Evolutionary conservation across 345 rosid species (phyloP).

Genomic region (Populus deltoides): DNA sequence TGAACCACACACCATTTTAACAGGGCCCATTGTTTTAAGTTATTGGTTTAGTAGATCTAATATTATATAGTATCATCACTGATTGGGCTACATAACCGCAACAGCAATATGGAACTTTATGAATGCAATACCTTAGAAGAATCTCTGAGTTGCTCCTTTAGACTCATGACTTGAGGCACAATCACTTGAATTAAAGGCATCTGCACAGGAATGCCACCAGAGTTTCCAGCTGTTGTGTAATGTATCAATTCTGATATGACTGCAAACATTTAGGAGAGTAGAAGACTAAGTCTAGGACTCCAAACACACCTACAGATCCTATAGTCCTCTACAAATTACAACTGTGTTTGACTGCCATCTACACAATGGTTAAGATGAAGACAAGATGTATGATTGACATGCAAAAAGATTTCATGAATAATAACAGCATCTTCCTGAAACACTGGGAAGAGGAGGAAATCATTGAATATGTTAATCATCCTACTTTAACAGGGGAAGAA

Average conservation of each 20-base stretch:
- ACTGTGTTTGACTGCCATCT: not conserved
- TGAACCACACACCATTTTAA: not conserved
- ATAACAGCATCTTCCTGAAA: not conserved
- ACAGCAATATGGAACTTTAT: not conserved
- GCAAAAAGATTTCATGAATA: not conserved
- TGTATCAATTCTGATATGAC: constrained; percentile 93
- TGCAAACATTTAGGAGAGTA: constrained; percentile 35
- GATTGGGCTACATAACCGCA: not conserved
- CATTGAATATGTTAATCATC: not conserved
- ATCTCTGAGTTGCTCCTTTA: constrained; percentile 77
- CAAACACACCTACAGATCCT: not conserved
- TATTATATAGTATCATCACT: not conserved
- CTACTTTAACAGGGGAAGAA: not conserved
- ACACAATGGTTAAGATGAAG: not conserved
- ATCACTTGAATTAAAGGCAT: constrained; percentile 90
- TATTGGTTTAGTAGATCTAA: not conserved
- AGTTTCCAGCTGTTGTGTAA: constrained; percentile 64
- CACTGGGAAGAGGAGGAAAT: not conserved
- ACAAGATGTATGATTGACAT: not conserved
- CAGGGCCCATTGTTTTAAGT: not conserved
- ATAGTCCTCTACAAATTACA: not conserved
- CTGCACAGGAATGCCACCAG: constrained; percentile 79
- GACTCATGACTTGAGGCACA: constrained; percentile 85
- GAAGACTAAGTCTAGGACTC: not conserved
- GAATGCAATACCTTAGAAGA: constrained; percentile 66